These are phyloP conservation scores for Plectranthus barbatus DNA, from an alignment of 257 asterid species.

Conservation along the genomic window DNA sequence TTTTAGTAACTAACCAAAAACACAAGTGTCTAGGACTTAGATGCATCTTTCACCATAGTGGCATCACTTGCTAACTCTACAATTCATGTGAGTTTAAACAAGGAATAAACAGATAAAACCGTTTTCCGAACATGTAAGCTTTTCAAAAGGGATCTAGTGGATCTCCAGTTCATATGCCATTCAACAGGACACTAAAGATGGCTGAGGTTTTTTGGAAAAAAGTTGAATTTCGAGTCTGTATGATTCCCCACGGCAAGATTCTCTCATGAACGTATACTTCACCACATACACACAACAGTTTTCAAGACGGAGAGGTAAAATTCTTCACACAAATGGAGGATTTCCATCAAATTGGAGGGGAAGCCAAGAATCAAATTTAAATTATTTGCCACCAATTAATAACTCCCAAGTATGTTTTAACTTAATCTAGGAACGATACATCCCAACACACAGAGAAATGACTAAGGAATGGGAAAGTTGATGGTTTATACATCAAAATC, in stretches of 20 bases:
- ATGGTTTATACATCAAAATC: background rate
- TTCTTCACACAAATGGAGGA: background rate
- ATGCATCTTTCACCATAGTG: background rate
- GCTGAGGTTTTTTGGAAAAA: too few species aligned
- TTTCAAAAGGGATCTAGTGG: background rate
- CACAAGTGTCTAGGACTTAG: background rate
- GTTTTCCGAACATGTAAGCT: background rate
- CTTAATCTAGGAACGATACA: background rate
- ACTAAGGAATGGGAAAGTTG: too few species aligned
- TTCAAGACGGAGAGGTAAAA: background rate
- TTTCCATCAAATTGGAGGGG: background rate
- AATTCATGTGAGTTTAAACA: background rate
- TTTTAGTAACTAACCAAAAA: background rate
- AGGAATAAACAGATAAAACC: background rate
- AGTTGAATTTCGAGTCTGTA: too few species aligned
- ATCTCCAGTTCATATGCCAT: background rate
- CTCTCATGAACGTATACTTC: too few species aligned
- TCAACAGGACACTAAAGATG: too few species aligned
- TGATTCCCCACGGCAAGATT: too few species aligned
- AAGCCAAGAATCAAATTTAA: background rate
- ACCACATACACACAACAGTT: background rate
- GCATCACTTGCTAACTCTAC: background rate
- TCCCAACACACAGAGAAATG: background rate
- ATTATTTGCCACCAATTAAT: background rate
- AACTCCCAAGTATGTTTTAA: background rate